Percentiles rank a stretch among this genome's conserved stretches.
These are phyloP conservation scores for Vigna trinervia DNA, from an alignment of 306 rosid species.

Conservation along the genomic window DNA sequence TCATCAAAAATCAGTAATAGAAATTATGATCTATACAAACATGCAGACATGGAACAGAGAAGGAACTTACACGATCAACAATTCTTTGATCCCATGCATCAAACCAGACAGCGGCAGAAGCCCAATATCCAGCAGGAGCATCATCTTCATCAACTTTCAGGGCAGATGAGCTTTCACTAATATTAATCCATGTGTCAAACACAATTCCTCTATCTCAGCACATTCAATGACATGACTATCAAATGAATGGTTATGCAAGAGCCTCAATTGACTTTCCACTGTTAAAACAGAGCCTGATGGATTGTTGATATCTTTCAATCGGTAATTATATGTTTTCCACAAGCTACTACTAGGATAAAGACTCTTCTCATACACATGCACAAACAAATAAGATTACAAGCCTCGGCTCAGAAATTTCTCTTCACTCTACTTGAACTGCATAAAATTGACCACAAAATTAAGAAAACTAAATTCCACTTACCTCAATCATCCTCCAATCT, in stretches of 20 bases:
- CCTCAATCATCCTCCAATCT: constrained; percentile 58
- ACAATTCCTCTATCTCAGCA: constrained; percentile 94
- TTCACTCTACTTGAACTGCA: constrained; percentile 33
- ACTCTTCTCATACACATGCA: constrained; percentile 68
- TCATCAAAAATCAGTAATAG: constrained; percentile 10
- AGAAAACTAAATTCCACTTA: constrained; percentile 49
- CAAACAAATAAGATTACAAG: constrained; percentile 44
- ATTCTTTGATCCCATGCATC: constrained; percentile 89
- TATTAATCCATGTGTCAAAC: constrained; percentile 75
- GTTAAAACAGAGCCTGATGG: constrained; percentile 62
- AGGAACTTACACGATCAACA: constrained; percentile 85
- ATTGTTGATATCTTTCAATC: constrained; percentile 57
- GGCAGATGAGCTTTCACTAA: constrained; percentile 59
- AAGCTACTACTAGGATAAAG: constrained; percentile 90
- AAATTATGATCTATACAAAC: constrained; percentile 29
- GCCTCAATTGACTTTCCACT: constrained; percentile 55
- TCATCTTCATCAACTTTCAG: constrained; percentile 59
- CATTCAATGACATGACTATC: constrained; percentile 70
- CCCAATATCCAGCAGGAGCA: constrained; percentile 85
- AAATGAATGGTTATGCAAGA: constrained; percentile 60
- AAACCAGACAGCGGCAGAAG: constrained; percentile 89
- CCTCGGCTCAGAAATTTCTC: constrained; percentile 50
- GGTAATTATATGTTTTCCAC: constrained; percentile 81
- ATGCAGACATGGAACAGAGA: constrained; percentile 36
- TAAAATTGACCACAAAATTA: constrained; percentile 45